phyloP scores from a whole-genome alignment of 2,329 filamentous ascomycete genomes.

The Lasiodiplodia theobromae region DNA sequence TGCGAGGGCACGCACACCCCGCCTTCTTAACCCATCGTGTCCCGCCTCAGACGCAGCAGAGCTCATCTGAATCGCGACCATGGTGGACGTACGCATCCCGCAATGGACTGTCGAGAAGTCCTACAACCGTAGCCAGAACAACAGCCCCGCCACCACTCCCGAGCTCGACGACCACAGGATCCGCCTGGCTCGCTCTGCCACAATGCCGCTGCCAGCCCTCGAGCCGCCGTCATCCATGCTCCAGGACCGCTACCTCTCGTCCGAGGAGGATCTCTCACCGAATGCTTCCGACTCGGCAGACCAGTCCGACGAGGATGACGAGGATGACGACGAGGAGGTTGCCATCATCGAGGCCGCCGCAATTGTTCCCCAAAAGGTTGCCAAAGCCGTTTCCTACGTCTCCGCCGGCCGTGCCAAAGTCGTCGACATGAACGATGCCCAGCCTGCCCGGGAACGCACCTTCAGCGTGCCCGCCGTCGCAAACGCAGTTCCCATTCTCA shows the following conservation, averaged over 20 bases:
- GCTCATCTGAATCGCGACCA: constrained; percentile 14
- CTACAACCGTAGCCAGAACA: constrained; percentile 36
- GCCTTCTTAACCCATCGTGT: constrained; percentile 5
- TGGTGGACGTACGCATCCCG: constrained; percentile 33
- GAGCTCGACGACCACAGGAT: constrained; percentile 42
- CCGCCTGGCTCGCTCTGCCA: constrained; percentile 41
- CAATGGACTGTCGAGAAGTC: constrained; percentile 49
- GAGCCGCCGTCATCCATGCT: constrained; percentile 36
- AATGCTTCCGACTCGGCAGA: constrained; percentile 42
- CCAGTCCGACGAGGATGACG: constrained; percentile 39
- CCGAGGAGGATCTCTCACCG: constrained; percentile 48
- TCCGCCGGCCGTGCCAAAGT: constrained; percentile 49
- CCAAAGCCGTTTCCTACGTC: constrained; percentile 46
- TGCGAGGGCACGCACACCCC: constrained; percentile 2
- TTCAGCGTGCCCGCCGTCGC: constrained; percentile 45
- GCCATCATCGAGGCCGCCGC: constrained; percentile 24
- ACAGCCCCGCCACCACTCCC: constrained; percentile 45
- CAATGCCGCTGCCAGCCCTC: constrained; percentile 32
- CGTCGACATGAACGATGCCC: constrained; percentile 40
- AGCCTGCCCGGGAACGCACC: constrained; percentile 10
- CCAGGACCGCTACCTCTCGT: constrained; percentile 48
- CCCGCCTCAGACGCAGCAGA: constrained; percentile 1
- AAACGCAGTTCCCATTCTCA: constrained; percentile 36
- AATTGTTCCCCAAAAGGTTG: constrained; percentile 36
- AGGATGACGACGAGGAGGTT: constrained; percentile 30